These are phyloP conservation scores for Garcia nutans DNA, from an alignment of 345 rosid genomes.

Conservation along the genomic window DNA sequence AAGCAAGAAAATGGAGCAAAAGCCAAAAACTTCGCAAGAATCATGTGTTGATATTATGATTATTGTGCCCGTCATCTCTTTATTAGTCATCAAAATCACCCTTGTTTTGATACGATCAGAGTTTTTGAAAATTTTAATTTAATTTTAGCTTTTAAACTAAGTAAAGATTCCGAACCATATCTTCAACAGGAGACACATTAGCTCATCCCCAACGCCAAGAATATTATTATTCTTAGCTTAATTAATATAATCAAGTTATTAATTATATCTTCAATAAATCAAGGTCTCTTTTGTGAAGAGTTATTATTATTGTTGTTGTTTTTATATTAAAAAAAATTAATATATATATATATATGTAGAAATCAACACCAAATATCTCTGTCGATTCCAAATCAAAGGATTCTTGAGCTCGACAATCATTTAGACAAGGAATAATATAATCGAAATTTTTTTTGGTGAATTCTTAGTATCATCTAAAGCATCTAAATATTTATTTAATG, in stretches of 20 bases:
- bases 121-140: slow-evolving; percentile 14
- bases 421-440: slow-evolving; percentile 36
- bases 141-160: slow-evolving; percentile 7
- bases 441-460: slow-evolving; percentile 20
- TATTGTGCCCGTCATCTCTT: slow-evolving; percentile 25
- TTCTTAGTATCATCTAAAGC: slow-evolving; percentile 36
- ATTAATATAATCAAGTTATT: slow-evolving; percentile 19
- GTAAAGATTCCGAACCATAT: slow-evolving; percentile 30
- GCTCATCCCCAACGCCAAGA: slow-evolving; percentile 15
- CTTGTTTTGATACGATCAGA: slow-evolving; percentile 23
- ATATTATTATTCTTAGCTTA: slow-evolving; percentile 16
- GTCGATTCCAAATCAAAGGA: slow-evolving; percentile 35
- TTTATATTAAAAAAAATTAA: background rate
- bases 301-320: too few relatives aligned
- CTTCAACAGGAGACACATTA: slow-evolving; percentile 18
- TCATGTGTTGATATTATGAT: slow-evolving; percentile 35
- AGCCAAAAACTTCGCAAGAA: slow-evolving; percentile 52
- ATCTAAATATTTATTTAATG: slow-evolving; percentile 24
- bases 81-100: slow-evolving; percentile 18
- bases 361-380: slow-evolving; percentile 19
- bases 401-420: slow-evolving; percentile 30
- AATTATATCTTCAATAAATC: slow-evolving; percentile 2
- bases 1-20: slow-evolving; percentile 33
- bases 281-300: too few relatives aligned
- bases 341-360: background rate